A percentile compares a stretch with the other conserved stretches of the same genome.
phyloP scores from a whole-genome alignment of 192 early-diverging fungal genomes.

The Coemansia nantahalensis region DNA sequence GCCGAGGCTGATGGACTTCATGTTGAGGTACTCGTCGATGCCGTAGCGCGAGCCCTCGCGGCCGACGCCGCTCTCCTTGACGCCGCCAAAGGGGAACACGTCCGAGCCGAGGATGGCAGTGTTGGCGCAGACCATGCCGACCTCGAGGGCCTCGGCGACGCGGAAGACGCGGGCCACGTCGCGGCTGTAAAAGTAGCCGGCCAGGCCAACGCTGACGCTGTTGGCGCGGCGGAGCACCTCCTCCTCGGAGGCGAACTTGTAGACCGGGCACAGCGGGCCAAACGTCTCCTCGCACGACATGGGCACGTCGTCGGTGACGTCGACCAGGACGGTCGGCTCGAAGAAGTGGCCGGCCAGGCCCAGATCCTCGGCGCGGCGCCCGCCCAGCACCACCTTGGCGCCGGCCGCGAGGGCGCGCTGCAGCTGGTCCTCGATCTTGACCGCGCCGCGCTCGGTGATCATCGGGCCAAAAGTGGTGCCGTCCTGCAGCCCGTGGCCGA shows the following conservation, averaged over 20 bases:
- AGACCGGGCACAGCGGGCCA: conserved; percentile 84
- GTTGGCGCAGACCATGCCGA: conserved; percentile 92
- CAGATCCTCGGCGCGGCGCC: conserved; percentile 28
- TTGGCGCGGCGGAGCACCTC: conserved; percentile 80
- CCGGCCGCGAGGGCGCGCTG: conserved; percentile 71
- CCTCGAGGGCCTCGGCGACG: conserved; percentile 75
- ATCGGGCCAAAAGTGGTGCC: conserved; percentile 76
- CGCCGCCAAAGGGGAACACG: conserved; percentile 62
- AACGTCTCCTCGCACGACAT: conserved; percentile 83
- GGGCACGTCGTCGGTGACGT: conserved; percentile 65
- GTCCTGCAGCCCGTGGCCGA: conserved; percentile 72
- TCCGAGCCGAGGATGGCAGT: conserved; percentile 58
- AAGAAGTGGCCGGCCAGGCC: conserved; percentile 69
- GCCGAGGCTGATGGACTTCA: conserved; percentile 40
- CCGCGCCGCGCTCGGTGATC: conserved; percentile 66
- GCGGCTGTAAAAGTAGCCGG: conserved; percentile 80
- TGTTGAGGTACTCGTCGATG: conserved; percentile 51
- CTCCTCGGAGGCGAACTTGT: conserved; percentile 72
- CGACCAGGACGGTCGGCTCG: conserved; percentile 75
- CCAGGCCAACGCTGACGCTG: conserved; percentile 68
- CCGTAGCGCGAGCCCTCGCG: conserved; percentile 56
- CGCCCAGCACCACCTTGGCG: conserved; percentile 68
- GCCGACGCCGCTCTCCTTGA: conserved; percentile 58
- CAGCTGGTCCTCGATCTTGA: conserved; percentile 68
- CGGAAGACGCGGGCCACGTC: conserved; percentile 74